A percentile compares a stretch with the other conserved stretches of the same genome.
Evolutionary conservation across 371 early-diverging fungal species (phyloP).

Genomic region (Mucor irregularis): DNA sequence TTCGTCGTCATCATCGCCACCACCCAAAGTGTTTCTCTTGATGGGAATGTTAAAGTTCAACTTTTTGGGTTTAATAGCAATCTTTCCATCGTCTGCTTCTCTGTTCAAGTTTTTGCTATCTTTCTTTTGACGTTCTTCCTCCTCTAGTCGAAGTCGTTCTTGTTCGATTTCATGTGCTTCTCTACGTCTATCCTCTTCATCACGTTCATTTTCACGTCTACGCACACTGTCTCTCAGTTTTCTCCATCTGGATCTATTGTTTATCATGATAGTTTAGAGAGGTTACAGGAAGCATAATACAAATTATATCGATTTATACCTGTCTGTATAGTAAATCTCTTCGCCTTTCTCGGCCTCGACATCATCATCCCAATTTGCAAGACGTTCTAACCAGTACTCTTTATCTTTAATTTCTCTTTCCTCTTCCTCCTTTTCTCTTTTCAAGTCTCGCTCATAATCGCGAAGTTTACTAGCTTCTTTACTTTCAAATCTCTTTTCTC

Average conservation of each 20-base stretch:
- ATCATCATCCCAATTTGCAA: slow-evolving; percentile 79
- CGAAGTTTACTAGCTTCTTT: slow-evolving; percentile 57
- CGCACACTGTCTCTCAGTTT: slow-evolving; percentile 57
- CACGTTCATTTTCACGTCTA: slow-evolving; percentile 68
- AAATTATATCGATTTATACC: slow-evolving; percentile 40
- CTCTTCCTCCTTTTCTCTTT: slow-evolving; percentile 52
- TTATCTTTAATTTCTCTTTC: slow-evolving; percentile 46
- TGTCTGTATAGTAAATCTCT: slow-evolving; percentile 70
- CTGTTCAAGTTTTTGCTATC: slow-evolving; percentile 30
- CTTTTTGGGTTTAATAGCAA: slow-evolving; percentile 46
- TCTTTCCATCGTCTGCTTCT: slow-evolving; percentile 37
- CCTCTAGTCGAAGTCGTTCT: slow-evolving; percentile 29
- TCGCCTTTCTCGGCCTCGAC: slow-evolving; percentile 61
- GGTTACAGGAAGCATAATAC: too few species aligned
- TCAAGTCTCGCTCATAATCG: slow-evolving; percentile 53
- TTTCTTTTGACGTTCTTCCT: slow-evolving; percentile 33
- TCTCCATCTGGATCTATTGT: slow-evolving; percentile 69
- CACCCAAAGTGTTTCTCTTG: slow-evolving; percentile 48
- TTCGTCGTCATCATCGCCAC: slow-evolving; percentile 60
- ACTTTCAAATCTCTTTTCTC: slow-evolving; percentile 68
- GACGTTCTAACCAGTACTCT: slow-evolving; percentile 51
- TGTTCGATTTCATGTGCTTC: slow-evolving; percentile 61
- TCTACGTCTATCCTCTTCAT: slow-evolving; percentile 66
- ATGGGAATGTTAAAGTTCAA: slow-evolving; percentile 50
- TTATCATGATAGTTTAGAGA: too few species aligned